These are phyloP conservation scores for Pseudodiploospora longispora DNA, from an alignment of 2,329 filamentous ascomycete species.

Conservation along the genomic window DNA sequence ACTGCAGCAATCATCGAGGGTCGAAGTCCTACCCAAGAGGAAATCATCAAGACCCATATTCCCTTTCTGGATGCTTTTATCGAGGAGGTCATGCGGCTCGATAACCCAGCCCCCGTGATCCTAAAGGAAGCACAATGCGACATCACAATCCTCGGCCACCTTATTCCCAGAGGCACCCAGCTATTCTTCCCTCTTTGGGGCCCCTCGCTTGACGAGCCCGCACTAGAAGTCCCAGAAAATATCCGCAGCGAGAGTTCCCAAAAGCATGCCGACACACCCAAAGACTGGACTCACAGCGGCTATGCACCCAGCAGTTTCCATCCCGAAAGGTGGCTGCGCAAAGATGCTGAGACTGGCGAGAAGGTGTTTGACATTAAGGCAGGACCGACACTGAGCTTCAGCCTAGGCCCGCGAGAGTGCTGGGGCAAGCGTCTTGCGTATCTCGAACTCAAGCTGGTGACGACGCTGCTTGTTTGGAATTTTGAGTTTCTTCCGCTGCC, in stretches of 20 bases:
- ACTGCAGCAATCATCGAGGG: constrained; percentile 11
- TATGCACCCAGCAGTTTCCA: constrained; percentile 15
- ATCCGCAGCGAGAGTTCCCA: constrained; percentile 16
- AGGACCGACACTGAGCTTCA: constrained; percentile 28
- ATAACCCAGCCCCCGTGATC: constrained; percentile 12
- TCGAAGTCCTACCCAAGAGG: constrained; percentile 20
- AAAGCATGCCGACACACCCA: constrained; percentile 12
- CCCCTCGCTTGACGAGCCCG: constrained; percentile 6
- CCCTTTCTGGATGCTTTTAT: constrained; percentile 30
- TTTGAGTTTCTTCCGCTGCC: constrained; percentile 19
- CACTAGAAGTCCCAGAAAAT: constrained; percentile 16
- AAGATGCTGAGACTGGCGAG: no score
- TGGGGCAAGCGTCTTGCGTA: constrained; percentile 29
- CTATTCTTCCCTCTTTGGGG: constrained; percentile 21
- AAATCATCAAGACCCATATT: constrained; percentile 19
- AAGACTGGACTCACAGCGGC: no score
- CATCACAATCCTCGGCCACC: constrained; percentile 23
- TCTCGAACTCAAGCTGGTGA: constrained; percentile 24
- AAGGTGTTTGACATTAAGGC: constrained; percentile 22
- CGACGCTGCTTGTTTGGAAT: constrained; percentile 29
- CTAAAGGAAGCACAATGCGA: constrained; percentile 22
- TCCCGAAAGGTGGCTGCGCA: constrained; percentile 29
- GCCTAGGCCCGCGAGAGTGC: constrained; percentile 27
- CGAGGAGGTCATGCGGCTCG: constrained; percentile 25
- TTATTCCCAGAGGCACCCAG: constrained; percentile 25